Percentiles rank a stretch among this genome's conserved stretches.
These are phyloP conservation scores for Candida ipomoeae DNA, from an alignment of 805 yeast genomes.

Conservation along the genomic window DNA sequence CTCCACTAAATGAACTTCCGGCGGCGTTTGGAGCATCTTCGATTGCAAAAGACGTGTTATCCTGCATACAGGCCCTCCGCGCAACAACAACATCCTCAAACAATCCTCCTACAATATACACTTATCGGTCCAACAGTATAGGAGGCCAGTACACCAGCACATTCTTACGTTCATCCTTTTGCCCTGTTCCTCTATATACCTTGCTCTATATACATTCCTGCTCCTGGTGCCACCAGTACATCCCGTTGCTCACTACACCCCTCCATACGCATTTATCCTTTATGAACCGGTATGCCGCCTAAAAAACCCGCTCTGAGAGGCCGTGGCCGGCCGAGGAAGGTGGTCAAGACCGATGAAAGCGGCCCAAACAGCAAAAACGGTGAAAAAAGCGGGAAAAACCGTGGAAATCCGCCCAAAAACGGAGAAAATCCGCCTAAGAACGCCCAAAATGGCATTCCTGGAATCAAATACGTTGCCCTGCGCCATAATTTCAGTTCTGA, in stretches of 20 bases:
- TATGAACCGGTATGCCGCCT: conserved; percentile 11
- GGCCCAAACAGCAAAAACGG: neutral
- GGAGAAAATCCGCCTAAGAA: neutral
- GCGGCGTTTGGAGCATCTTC: no score
- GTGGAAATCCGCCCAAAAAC: neutral
- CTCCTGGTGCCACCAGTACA: no score
- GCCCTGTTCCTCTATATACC: neutral
- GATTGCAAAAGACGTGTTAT: neutral
- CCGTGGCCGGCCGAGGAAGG: conserved; percentile 3
- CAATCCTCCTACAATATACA: no score
- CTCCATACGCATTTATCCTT: neutral
- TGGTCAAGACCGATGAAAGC: neutral
- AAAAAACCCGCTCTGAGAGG: conserved; percentile 3
- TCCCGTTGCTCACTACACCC: no score
- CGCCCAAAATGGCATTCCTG: neutral
- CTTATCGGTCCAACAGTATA: no score
- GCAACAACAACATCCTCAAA: neutral
- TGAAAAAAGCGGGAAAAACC: neutral
- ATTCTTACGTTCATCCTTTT: neutral
- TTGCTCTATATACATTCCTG: no score
- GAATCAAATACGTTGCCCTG: conserved; percentile 2
- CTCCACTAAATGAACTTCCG: no score
- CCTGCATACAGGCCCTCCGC: neutral
- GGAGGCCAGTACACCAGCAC: neutral
- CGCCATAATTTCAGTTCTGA: conserved; percentile 11